Evolutionary conservation across 2,329 filamentous ascomycete species (phyloP).

Genomic region (Lomentospora prolificans): DNA sequence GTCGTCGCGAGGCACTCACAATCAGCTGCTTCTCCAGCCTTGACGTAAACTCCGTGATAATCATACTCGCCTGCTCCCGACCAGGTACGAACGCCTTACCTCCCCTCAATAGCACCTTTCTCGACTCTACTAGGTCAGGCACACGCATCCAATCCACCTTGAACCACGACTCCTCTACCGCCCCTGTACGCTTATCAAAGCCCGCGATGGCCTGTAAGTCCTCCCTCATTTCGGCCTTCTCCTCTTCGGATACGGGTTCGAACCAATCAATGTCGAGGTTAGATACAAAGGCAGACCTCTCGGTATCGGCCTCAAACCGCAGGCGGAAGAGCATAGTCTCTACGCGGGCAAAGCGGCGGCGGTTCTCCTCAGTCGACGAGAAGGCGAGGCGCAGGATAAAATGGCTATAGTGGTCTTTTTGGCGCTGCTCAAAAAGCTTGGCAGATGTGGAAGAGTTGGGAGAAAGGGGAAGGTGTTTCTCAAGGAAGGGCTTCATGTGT

Average conservation of each 20-base stretch:
- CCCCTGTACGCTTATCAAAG: conserved; percentile 26
- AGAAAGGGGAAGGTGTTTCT: conserved; percentile 76
- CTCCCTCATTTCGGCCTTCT: conserved; percentile 54
- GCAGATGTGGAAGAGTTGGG: conserved; percentile 56
- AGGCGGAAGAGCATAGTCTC: conserved; percentile 86
- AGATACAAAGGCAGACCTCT: conserved; percentile 67
- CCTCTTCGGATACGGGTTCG: conserved; percentile 71
- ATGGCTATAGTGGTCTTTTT: conserved; percentile 95
- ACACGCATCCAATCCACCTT: conserved; percentile 95
- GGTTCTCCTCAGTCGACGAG: conserved; percentile 79
- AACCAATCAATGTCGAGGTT: conserved; percentile 80
- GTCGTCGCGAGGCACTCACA: conserved; percentile 35
- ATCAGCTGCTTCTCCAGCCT: conserved; percentile 75
- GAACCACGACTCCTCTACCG: conserved; percentile 73
- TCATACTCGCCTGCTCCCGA: conserved; percentile 78
- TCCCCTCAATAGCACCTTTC: conserved; percentile 63
- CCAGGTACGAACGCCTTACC: conserved; percentile 90
- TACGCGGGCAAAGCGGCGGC: conserved; percentile 73
- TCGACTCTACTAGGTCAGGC: conserved; percentile 74
- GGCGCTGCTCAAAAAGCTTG: conserved; percentile 61
- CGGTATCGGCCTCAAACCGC: conserved; percentile 66
- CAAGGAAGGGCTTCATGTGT: conserved; percentile 77
- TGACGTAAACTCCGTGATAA: conserved; percentile 75
- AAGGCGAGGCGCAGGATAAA: conserved; percentile 95
- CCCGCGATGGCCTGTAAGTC: conserved; percentile 42